Percentiles rank a stretch among this genome's conserved stretches.
phyloP scores from a whole-genome alignment of 2,329 filamentous ascomycete genomes.

The Pyricularia sp. region DNA sequence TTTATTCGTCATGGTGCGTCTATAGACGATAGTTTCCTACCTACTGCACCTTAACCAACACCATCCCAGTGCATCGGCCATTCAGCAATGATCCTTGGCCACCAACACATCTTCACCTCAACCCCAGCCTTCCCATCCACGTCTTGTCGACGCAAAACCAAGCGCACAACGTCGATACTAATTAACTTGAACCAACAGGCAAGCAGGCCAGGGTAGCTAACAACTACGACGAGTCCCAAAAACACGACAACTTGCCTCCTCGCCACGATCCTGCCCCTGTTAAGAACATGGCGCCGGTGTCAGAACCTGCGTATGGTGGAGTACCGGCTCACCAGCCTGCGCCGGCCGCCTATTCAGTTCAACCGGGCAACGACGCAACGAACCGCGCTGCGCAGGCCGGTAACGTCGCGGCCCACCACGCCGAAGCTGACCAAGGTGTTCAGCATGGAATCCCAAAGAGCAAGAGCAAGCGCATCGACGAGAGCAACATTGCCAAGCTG shows the following conservation, averaged over 20 bases:
- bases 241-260: constrained; percentile 39
- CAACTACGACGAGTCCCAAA: constrained; percentile 38
- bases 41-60: not conserved
- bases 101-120: constrained; percentile 19
- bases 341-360: constrained; percentile 52
- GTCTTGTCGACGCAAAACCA: not conserved
- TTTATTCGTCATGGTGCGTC: constrained; percentile 81
- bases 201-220: constrained; percentile 75
- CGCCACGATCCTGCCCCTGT: constrained; percentile 38
- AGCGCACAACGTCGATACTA: not conserved
- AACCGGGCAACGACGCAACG: constrained; percentile 43
- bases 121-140: constrained; percentile 6
- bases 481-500: constrained; percentile 71
- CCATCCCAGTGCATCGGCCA: not conserved
- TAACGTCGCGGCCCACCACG: constrained; percentile 53
- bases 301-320: constrained; percentile 32
- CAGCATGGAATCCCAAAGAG: constrained; percentile 19
- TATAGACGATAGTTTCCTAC: not conserved
- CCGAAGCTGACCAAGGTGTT: constrained; percentile 48
- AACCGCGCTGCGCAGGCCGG: constrained; percentile 62
- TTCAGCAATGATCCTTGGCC: not conserved
- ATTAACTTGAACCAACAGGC: constrained; percentile 34
- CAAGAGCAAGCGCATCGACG: constrained; percentile 40
- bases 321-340: constrained; percentile 34
- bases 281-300: constrained; percentile 40